These are phyloP conservation scores for Ceriops tagal DNA, from an alignment of 345 rosid species.

Conservation along the genomic window DNA sequence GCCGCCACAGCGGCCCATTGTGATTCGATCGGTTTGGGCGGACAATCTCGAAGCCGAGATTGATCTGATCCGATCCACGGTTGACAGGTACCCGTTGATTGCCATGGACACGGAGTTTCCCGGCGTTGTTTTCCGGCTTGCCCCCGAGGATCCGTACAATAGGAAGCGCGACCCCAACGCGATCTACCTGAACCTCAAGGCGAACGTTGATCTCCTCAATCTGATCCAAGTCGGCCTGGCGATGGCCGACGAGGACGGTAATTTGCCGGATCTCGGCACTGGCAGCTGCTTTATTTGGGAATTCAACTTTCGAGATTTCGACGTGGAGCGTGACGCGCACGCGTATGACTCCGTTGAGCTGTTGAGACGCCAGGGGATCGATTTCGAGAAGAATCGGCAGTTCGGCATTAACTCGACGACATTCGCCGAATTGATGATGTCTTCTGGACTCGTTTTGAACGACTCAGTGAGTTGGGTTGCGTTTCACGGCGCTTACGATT, in stretches of 20 bases:
- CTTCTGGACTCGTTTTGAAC: constrained; percentile 76
- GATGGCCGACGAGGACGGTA: constrained; percentile 46
- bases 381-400: constrained; percentile 54
- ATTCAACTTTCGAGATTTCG: constrained; percentile 74
- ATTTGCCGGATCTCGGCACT: constrained; percentile 57
- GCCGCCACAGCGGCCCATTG: constrained; percentile 20
- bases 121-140: constrained; percentile 49
- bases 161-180: constrained; percentile 40
- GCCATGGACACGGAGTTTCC: constrained; percentile 95
- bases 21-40: constrained; percentile 73
- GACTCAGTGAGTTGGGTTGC: constrained; percentile 82
- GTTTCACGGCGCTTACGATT: constrained; percentile 91
- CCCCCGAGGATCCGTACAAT: constrained; percentile 20
- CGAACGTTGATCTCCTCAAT: constrained; percentile 70
- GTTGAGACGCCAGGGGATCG: constrained; percentile 71
- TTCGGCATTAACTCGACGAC: constrained; percentile 54
- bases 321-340: constrained; percentile 59
- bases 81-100: constrained; percentile 56
- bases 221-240: constrained; percentile 90
- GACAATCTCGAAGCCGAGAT: constrained; percentile 66
- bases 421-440: constrained; percentile 80
- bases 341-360: constrained; percentile 80
- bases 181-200: constrained; percentile 63
- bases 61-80: constrained; percentile 43
- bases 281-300: constrained; percentile 61